Base-by-base conservation (phyloP, 306 rosid genomes). In the Pyrus bretschneideri region DNA sequence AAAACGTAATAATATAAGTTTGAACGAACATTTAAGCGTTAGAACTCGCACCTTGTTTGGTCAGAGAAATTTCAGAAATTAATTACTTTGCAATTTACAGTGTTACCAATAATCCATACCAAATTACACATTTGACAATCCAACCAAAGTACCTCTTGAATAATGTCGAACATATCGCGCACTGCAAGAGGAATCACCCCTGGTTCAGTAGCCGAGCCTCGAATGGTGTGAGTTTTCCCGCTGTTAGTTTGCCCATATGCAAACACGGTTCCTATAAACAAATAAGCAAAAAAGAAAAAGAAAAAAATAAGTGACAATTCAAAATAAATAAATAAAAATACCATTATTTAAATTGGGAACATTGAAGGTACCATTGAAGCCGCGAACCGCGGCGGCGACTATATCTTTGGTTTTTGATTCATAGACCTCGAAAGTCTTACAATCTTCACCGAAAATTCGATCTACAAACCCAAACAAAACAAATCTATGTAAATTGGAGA, bases 171-270 rank as follows among this genome's bases (percentile, higher is more conserved):
- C 84, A 92, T 75, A 68, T 92, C 94, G 40, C 67, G 85, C 40
- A 92, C 97, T 0, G 97, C 90, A 46, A 85, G 97, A 78, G 97
- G 98, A 83, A 95, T 95, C n/a, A 95, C 91, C 57, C 97, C 98
- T 0, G 88, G 95, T 74, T 95, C 96, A 19, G 69, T 72, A 59
- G 81, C 82, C 3, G 92, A 86, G 60, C 98, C 98, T 55, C 97
- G 88, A 93, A 95, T 95, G 0, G 97, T 95, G 71, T 92, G 80
- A 35, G 98, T 95, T 85, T 95, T 95, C 42, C 98, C 97, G 73
- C 98, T 95, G 62, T 95, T 95, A 4, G 98, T 95, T 83, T 95
- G 98, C 57, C 97, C 98, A 42, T 95, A 95, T 62, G 98, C 98
- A 66, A 95, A 95, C 54, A 95, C 97, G 63, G 97, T 95, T 18